Conservation (phyloP, 1,284 basidiomycete genomes). For the Ceratobasidium sp. region DNA sequence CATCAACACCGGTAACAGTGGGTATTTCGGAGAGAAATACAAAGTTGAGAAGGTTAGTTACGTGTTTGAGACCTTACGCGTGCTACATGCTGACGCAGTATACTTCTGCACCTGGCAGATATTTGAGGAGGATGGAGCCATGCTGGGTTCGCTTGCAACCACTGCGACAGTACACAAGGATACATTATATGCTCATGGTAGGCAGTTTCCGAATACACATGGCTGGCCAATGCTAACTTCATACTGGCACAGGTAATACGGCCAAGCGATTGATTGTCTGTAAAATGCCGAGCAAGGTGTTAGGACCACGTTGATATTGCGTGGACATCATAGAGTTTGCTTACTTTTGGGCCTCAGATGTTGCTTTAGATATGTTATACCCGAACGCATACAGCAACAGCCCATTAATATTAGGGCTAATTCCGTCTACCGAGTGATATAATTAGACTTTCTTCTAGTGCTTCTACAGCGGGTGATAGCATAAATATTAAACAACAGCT, state of each 20-base stretch:
- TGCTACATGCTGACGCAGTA: background rate
- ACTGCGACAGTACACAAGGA: slow-evolving; percentile 12
- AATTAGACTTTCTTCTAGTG: background rate
- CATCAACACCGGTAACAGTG: slow-evolving; percentile 64
- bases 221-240: background rate
- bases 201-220: background rate
- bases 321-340: too few relatives aligned
- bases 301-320: too few relatives aligned
- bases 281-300: slow-evolving; percentile 3
- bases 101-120: background rate
- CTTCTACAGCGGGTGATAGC: background rate
- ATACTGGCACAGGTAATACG: background rate
- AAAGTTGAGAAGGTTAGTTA: slow-evolving; percentile 68
- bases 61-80: slow-evolving; percentile 63
- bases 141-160: slow-evolving; percentile 19
- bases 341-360: too few relatives aligned
- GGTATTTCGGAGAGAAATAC: slow-evolving; percentile 75
- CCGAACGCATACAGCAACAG: background rate
- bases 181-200: slow-evolving; percentile 23
- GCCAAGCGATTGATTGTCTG: slow-evolving; percentile 26
- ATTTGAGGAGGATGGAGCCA: slow-evolving; percentile 32
- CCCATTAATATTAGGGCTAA: background rate
- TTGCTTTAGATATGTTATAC: background rate
- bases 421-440: background rate
- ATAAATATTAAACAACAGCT: slow-evolving; percentile 10